These are phyloP conservation scores for Venturia nashicola DNA, from an alignment of 2,329 filamentous ascomycete genomes.

Conservation along the genomic window DNA sequence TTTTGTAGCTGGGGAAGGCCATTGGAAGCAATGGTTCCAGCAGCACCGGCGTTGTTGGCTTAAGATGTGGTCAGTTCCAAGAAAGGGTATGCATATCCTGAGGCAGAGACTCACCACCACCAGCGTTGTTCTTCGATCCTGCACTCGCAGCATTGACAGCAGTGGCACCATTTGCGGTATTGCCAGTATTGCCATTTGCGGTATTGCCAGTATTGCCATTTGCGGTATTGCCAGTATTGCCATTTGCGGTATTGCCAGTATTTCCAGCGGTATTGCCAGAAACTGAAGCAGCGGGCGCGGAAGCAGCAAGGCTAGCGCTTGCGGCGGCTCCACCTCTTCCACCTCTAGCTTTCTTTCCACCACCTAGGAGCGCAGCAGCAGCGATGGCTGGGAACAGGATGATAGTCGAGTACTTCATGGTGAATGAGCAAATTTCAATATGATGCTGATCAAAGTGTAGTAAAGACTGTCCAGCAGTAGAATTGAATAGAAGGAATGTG, in stretches of 20 bases:
- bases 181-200: not conserved
- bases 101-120: not conserved
- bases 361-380: not conserved
- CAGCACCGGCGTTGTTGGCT: constrained; percentile 7
- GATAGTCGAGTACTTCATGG: constrained; percentile 7
- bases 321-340: not conserved
- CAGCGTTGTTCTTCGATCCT: not conserved
- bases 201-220: not conserved
- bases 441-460: not conserved
- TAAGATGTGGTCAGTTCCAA: not conserved
- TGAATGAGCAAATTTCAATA: not conserved
- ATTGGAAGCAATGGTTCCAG: constrained; percentile 2
- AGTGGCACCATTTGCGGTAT: not conserved
- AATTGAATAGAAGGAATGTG: constrained; percentile 7
- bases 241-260: not conserved
- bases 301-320: not conserved
- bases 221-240: not conserved
- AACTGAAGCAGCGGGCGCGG: not conserved
- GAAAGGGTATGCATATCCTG: not conserved
- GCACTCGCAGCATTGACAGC: not conserved
- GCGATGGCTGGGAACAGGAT: constrained; percentile 8
- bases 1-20: constrained; percentile 9
- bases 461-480: constrained; percentile 9
- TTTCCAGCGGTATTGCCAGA: not conserved
- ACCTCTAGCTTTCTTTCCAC: not conserved